Evolutionary conservation across 345 rosid genomes (phyloP).

Genomic region (Lepidium sativum): DNA sequence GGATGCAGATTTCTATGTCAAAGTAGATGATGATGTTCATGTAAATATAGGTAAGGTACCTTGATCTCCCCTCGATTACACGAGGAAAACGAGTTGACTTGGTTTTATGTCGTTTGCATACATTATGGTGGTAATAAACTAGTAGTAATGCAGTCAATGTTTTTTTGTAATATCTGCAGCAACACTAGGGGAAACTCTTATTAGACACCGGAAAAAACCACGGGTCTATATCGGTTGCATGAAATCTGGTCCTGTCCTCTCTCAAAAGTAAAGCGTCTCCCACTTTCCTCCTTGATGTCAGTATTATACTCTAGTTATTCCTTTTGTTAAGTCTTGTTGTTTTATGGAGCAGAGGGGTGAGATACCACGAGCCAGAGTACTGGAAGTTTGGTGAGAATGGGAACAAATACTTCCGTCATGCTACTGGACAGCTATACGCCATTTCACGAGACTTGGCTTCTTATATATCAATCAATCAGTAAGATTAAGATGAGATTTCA

Average conservation of each 20-base stretch:
- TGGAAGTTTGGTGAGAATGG: slow-evolving; percentile 94
- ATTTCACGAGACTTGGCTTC: slow-evolving; percentile 89
- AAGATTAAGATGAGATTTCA: slow-evolving; percentile 26
- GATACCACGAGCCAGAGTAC: slow-evolving; percentile 93
- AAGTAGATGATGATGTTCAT: slow-evolving; percentile 98
- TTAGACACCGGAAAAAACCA: slow-evolving; percentile 67
- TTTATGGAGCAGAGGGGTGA: slow-evolving; percentile 65
- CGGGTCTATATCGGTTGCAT: slow-evolving; percentile 89
- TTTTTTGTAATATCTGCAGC: slow-evolving; percentile 39
- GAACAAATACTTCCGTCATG: slow-evolving; percentile 95
- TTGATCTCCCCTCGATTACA: background rate
- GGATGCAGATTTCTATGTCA: slow-evolving; percentile 97
- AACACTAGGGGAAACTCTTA: slow-evolving; percentile 85
- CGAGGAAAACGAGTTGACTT: background rate
- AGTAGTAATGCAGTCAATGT: background rate
- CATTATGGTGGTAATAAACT: background rate
- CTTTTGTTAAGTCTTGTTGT: slow-evolving; percentile 3
- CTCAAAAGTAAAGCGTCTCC: slow-evolving; percentile 55
- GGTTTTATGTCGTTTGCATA: background rate
- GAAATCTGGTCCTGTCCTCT: slow-evolving; percentile 97
- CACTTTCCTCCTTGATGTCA: background rate
- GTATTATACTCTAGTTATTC: background rate
- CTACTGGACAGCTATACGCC: slow-evolving; percentile 92
- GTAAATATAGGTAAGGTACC: slow-evolving; percentile 68
- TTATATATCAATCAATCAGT: slow-evolving; percentile 94